Conservation (phyloP, 257 asterid genomes). For the Agastache rugosa region DNA sequence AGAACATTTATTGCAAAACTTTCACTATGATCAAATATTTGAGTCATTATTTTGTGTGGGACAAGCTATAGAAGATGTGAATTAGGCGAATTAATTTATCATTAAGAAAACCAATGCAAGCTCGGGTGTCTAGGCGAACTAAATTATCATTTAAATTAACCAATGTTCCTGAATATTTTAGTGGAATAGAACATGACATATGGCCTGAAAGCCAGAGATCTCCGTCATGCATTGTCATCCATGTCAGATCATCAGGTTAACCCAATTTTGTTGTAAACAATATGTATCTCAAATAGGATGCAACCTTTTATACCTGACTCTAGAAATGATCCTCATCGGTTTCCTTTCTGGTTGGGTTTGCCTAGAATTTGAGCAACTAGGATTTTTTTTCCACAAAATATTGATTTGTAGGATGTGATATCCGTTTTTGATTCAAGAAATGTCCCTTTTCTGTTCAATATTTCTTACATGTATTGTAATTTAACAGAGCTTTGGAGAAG, state of each 20-base stretch:
- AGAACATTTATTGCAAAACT: neutral
- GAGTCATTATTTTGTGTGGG: neutral
- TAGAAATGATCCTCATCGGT: neutral
- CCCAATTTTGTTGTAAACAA: neutral
- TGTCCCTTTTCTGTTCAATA: neutral
- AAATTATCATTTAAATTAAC: neutral
- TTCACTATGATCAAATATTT: constrained; percentile 3
- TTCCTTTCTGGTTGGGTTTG: neutral
- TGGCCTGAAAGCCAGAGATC: constrained; percentile 1
- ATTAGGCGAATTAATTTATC: constrained; percentile 4
- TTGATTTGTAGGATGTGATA: neutral
- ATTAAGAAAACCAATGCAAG: neutral
- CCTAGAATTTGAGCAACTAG: neutral
- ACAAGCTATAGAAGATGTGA: constrained; percentile 18
- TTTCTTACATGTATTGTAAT: constrained; percentile 22
- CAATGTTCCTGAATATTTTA: neutral
- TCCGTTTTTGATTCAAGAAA: neutral
- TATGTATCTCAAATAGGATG: neutral
- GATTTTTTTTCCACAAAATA: neutral
- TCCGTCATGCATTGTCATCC: neutral
- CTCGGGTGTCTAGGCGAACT: neutral
- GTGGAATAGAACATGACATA: neutral
- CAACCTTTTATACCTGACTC: neutral
- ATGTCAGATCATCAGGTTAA: constrained; percentile 2
- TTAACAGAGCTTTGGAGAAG: constrained; percentile 63